Conservation (phyloP, 495 filamentous ascomycete species). For the Aspergillus homomorphus region DNA sequence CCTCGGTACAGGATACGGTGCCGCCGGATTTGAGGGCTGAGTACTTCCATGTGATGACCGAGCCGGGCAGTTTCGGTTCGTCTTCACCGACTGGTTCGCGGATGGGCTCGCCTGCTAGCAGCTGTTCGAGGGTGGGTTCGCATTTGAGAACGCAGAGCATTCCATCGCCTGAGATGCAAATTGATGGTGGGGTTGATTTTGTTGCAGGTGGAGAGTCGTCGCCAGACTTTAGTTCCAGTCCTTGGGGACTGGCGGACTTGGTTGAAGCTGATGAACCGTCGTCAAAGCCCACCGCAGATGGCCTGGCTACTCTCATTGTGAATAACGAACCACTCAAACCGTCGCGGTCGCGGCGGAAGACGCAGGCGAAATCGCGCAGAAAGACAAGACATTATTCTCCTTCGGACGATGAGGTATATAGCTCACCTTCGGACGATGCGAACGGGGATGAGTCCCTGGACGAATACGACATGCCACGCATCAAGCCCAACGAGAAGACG, state of each 20-base stretch:
- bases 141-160: neutral
- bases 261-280: neutral
- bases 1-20: neutral
- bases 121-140: neutral
- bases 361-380: neutral
- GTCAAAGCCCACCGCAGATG: neutral
- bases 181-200: neutral
- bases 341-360: neutral
- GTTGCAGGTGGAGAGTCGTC: neutral
- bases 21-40: neutral
- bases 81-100: neutral
- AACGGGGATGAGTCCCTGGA: constrained; percentile 9
- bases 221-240: neutral
- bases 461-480: constrained; percentile 7
- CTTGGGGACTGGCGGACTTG: neutral
- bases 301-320: neutral
- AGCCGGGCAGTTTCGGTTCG: neutral
- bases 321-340: neutral
- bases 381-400: neutral
- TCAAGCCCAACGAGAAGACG: constrained; percentile 22
- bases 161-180: neutral
- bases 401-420: neutral
- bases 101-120: neutral
- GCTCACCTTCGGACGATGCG: neutral
- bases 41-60: neutral